phyloP scores from a whole-genome alignment of 352 stramenopile species.

The Pythium pyrilobum region DNA sequence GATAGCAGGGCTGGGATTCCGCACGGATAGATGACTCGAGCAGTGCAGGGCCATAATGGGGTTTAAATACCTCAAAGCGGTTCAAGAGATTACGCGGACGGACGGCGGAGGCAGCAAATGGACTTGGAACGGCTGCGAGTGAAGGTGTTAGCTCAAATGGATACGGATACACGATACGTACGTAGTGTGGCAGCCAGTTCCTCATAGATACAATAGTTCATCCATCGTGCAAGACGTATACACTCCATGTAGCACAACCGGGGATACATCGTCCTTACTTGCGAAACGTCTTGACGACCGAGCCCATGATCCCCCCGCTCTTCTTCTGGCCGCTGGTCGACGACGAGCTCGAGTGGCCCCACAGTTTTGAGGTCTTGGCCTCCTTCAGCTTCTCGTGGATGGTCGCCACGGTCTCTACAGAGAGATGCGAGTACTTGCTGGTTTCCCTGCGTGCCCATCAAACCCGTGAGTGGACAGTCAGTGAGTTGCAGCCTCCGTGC shows the following conservation, averaged over 20 bases:
- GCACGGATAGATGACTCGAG: too few relatives aligned
- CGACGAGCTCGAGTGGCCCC: constrained; percentile 32
- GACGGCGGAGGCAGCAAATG: too few relatives aligned
- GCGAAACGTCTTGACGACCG: constrained; percentile 41
- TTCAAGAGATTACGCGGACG: too few relatives aligned
- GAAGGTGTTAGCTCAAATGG: too few relatives aligned
- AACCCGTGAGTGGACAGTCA: neutral
- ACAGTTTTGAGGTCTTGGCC: constrained; percentile 46
- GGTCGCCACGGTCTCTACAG: constrained; percentile 51
- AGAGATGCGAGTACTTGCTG: constrained; percentile 65
- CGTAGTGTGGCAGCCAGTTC: too few relatives aligned
- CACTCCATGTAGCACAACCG: too few relatives aligned
- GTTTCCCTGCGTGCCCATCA: constrained; percentile 25
- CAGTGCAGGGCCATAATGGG: too few relatives aligned
- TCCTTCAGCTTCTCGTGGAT: constrained; percentile 77
- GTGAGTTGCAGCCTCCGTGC: neutral
- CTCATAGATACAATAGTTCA: too few relatives aligned
- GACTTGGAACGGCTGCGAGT: too few relatives aligned
- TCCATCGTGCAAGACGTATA: too few relatives aligned
- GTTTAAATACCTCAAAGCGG: too few relatives aligned
- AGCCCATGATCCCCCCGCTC: constrained; percentile 35
- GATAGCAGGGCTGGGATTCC: neutral
- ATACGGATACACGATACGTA: too few relatives aligned
- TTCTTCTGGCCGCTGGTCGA: constrained; percentile 27
- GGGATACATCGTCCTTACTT: constrained; percentile 33